phyloP scores from a whole-genome alignment of 768 basidiomycete genomes.

The Mycena floridula region DNA sequence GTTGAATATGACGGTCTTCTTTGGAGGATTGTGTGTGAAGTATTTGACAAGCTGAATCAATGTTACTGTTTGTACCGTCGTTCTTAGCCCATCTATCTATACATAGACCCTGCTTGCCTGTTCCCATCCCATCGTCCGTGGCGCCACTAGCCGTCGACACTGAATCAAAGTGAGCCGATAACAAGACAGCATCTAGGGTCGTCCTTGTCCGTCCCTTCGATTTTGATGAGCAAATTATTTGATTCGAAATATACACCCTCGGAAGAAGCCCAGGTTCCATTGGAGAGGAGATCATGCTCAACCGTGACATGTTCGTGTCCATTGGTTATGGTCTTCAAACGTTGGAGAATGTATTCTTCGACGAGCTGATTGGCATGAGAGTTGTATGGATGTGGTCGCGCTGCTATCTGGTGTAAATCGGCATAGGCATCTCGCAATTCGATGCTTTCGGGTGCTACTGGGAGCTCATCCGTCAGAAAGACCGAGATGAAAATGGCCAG shows the following conservation, averaged over 20 bases:
- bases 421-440: constrained; percentile 48
- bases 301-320: constrained; percentile 41
- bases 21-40: constrained; percentile 40
- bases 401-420: constrained; percentile 61
- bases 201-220: constrained; percentile 20
- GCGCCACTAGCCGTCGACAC: constrained; percentile 71
- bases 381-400: constrained; percentile 70
- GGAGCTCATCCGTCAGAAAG: constrained; percentile 41
- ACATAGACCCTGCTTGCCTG: too few relatives aligned
- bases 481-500: constrained; percentile 38
- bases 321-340: constrained; percentile 41
- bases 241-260: constrained; percentile 42
- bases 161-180: constrained; percentile 81
- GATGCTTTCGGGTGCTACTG: constrained; percentile 37
- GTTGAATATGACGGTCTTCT: constrained; percentile 70
- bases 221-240: constrained; percentile 42
- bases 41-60: constrained; percentile 60
- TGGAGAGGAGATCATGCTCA: constrained; percentile 43
- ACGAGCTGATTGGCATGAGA: constrained; percentile 73
- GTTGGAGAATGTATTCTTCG: constrained; percentile 49
- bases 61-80: too few relatives aligned
- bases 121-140: constrained; percentile 76
- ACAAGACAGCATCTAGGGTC: constrained; percentile 37
- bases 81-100: too few relatives aligned
- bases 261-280: constrained; percentile 35